Evolutionary conservation across 345 rosid species (phyloP).

Genomic region (Excoecaria agallocha): DNA sequence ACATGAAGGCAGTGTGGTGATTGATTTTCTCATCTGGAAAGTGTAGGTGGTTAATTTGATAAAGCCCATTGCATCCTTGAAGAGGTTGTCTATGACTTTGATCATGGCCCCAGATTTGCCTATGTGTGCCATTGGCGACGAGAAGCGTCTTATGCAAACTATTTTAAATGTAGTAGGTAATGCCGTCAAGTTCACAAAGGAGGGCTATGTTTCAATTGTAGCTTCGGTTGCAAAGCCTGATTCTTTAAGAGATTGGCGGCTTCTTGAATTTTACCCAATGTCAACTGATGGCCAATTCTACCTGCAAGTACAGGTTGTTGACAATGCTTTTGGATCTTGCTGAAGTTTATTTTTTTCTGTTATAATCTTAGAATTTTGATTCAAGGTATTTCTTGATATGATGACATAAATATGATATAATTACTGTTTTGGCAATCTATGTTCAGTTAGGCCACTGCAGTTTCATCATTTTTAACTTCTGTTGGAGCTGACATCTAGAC

Average conservation of each 20-base stretch:
- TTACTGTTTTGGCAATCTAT: slow-evolving; percentile 1
- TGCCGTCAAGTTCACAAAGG: slow-evolving; percentile 93
- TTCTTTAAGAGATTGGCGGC: slow-evolving; percentile 60
- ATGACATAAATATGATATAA: no score
- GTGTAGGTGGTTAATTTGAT: slow-evolving; percentile 64
- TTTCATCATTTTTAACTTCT: not conserved
- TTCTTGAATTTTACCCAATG: slow-evolving; percentile 59
- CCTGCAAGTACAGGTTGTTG: slow-evolving; percentile 68
- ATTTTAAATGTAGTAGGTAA: slow-evolving; percentile 79
- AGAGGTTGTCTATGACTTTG: slow-evolving; percentile 61
- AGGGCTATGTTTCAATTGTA: slow-evolving; percentile 63
- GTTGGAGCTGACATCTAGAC: not conserved
- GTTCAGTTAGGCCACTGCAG: not conserved
- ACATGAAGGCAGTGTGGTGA: not conserved
- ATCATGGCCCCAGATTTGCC: slow-evolving; percentile 78
- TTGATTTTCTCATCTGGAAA: slow-evolving; percentile 5
- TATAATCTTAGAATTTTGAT: not conserved
- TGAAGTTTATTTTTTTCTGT: not conserved
- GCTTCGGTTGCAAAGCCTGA: slow-evolving; percentile 83
- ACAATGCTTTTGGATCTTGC: slow-evolving; percentile 12
- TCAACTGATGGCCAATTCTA: slow-evolving; percentile 68
- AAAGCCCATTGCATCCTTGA: slow-evolving; percentile 78
- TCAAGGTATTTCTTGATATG: slow-evolving; percentile 12
- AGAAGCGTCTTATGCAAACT: slow-evolving; percentile 79
- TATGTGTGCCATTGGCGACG: slow-evolving; percentile 70